Percentiles rank a stretch among this genome's conserved stretches.
Conservation (phyloP, 2,329 filamentous ascomycete species). For the Colletotrichum sp. region DNA sequence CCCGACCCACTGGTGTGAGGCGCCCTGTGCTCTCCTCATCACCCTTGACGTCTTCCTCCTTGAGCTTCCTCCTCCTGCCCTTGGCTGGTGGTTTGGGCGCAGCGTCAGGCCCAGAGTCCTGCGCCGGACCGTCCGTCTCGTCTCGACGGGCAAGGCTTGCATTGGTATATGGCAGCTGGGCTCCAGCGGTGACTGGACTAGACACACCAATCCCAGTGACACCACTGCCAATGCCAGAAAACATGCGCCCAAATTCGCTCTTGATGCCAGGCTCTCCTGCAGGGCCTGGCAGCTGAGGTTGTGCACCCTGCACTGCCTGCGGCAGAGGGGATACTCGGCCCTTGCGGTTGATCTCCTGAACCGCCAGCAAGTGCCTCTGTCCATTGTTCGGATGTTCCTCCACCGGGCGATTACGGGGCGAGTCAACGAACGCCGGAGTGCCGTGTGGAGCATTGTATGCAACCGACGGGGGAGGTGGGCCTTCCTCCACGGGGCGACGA, state of each 20-base stretch:
- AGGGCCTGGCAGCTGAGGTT: conserved; percentile 79
- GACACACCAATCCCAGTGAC: conserved; percentile 56
- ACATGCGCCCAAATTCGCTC: conserved; percentile 93
- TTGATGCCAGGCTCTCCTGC: conserved; percentile 88
- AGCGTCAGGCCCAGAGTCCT: conserved; percentile 49
- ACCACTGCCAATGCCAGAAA: conserved; percentile 81
- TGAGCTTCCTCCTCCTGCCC: conserved; percentile 71
- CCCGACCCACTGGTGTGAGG: conserved; percentile 62
- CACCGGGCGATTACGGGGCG: conserved; percentile 43
- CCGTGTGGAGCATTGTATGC: conserved; percentile 52
- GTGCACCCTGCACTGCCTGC: conserved; percentile 91
- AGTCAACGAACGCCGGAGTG: conserved; percentile 44
- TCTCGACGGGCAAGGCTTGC: conserved; percentile 55
- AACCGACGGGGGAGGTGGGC: conserved; percentile 53
- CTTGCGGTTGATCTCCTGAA: conserved; percentile 81
- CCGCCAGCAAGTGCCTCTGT: conserved; percentile 72
- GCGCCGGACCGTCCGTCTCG: conserved; percentile 49
- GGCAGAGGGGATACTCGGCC: conserved; percentile 88
- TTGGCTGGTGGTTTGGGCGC: conserved; percentile 44
- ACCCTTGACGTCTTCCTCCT: conserved; percentile 73
- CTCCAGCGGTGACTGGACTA: conserved; percentile 52
- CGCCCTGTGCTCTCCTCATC: conserved; percentile 72
- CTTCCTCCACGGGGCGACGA: conserved; percentile 50
- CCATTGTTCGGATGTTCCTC: conserved; percentile 63
- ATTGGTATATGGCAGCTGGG: conserved; percentile 52